These are phyloP conservation scores for Blepharisma japonicum DNA, from an alignment of 73 alveolate genomes.

Conservation along the genomic window DNA sequence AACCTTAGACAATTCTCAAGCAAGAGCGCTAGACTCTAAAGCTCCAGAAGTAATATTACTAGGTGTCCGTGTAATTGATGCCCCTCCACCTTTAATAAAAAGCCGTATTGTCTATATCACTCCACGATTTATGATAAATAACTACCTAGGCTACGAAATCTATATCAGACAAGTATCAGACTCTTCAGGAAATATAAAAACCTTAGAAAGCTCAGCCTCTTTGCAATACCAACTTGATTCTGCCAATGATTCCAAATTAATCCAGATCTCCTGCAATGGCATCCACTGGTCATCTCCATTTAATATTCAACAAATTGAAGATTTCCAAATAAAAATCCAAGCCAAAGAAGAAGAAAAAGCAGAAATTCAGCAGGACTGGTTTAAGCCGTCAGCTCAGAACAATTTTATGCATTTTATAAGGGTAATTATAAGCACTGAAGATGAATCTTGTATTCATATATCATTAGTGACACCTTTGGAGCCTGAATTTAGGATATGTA, in stretches of 20 bases:
- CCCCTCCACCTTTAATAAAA: background rate
- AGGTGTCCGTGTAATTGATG: background rate
- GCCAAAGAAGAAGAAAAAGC: background rate
- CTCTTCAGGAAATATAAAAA: too few species aligned
- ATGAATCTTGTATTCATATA: constrained; percentile 57
- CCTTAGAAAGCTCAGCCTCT: too few species aligned
- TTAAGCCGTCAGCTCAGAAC: background rate
- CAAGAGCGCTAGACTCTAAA: background rate
- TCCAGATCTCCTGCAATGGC: constrained; percentile 10
- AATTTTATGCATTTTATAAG: constrained; percentile 34
- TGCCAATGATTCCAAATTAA: background rate
- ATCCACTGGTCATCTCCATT: constrained; percentile 56
- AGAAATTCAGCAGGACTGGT: background rate
- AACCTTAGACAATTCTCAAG: background rate
- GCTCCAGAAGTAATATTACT: background rate
- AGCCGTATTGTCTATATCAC: background rate
- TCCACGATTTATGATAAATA: constrained; percentile 16
- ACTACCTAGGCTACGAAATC: background rate
- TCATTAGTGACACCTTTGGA: constrained; percentile 39
- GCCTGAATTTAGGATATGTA: constrained; percentile 25
- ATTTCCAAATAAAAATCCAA: constrained; percentile 37
- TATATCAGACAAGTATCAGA: background rate
- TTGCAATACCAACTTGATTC: background rate
- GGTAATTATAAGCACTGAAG: constrained; percentile 52
- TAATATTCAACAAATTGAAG: constrained; percentile 52